A percentile compares a stretch with the other conserved stretches of the same genome.
These are phyloP conservation scores for Candida silvatica DNA, from an alignment of 805 yeast species.

Conservation along the genomic window DNA sequence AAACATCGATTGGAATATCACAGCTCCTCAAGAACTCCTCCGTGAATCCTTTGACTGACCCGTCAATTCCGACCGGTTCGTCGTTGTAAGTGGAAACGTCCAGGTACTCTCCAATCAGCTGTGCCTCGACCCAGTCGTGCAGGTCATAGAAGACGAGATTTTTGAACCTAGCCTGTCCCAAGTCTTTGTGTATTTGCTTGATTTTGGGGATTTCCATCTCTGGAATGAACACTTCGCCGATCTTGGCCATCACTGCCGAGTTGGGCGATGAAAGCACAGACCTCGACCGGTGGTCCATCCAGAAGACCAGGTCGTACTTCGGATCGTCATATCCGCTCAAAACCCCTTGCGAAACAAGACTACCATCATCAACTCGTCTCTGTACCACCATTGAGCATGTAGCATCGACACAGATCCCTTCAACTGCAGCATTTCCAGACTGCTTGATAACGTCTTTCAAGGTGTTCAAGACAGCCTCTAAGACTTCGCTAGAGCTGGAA, in stretches of 20 bases:
- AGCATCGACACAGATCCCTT: constrained; percentile 4
- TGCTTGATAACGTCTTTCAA: background rate
- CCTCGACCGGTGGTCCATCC: constrained; percentile 4
- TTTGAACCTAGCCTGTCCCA: constrained; percentile 9
- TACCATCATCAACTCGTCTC: background rate
- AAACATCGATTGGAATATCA: constrained; percentile 8
- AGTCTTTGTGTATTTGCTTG: constrained; percentile 26
- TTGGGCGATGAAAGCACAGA: background rate
- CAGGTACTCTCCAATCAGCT: constrained; percentile 15
- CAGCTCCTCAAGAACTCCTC: constrained; percentile 5
- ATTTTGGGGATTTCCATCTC: constrained; percentile 55
- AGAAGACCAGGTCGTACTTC: constrained; percentile 2
- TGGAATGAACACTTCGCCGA: constrained; percentile 29
- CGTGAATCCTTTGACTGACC: constrained; percentile 47
- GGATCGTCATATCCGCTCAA: background rate
- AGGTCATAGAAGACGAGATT: constrained; percentile 37
- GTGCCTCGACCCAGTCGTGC: constrained; percentile 34
- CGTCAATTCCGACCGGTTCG: constrained; percentile 37
- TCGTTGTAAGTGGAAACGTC: background rate
- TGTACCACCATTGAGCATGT: constrained; percentile 4
- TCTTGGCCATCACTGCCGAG: constrained; percentile 1
- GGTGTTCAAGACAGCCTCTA: background rate
- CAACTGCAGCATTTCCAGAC: background rate
- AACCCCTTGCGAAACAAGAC: background rate
- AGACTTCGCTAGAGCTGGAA: constrained; percentile 2